These are phyloP conservation scores for Mycena rebaudengoi DNA, from an alignment of 768 basidiomycete species.

Conservation along the genomic window DNA sequence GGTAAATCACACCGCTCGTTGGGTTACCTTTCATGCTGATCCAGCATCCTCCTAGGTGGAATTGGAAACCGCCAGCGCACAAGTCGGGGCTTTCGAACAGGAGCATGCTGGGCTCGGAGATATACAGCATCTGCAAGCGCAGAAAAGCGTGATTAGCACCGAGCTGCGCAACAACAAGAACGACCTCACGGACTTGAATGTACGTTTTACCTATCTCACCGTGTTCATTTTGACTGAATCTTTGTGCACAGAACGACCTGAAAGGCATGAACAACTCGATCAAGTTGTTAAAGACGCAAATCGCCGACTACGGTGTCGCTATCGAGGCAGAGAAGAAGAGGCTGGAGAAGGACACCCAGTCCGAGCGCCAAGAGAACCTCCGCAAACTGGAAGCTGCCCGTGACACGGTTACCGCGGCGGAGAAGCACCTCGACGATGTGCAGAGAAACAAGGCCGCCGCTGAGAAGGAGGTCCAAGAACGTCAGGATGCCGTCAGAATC, in stretches of 20 bases:
- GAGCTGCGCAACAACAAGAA: conserved; percentile 57
- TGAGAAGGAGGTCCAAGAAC: conserved; percentile 35
- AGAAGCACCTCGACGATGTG: conserved; percentile 36
- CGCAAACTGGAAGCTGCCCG: conserved; percentile 58
- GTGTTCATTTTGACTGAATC: background rate
- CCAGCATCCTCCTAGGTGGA: background rate
- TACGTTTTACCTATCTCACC: conserved; percentile 33
- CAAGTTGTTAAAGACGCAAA: conserved; percentile 39
- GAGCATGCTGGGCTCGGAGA: conserved; percentile 54
- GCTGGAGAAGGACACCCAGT: conserved; percentile 65
- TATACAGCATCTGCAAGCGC: conserved; percentile 52
- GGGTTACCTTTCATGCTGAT: background rate
- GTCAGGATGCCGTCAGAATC: conserved; percentile 45
- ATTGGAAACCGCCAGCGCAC: conserved; percentile 30
- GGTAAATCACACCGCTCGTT: conserved; percentile 35
- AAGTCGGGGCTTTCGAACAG: conserved; percentile 48
- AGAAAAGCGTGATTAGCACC: conserved; percentile 43
- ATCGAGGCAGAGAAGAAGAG: conserved; percentile 64
- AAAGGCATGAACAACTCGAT: conserved; percentile 55
- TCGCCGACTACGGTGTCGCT: conserved; percentile 51
- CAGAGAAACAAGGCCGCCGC: conserved; percentile 41
- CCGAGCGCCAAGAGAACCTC: conserved; percentile 66
- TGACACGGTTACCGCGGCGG: conserved; percentile 46
- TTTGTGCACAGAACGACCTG: conserved; percentile 54
- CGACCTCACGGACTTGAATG: conserved; percentile 53